Evolutionary conservation across 345 rosid species (phyloP).

Genomic region (Boechera stricta): DNA sequence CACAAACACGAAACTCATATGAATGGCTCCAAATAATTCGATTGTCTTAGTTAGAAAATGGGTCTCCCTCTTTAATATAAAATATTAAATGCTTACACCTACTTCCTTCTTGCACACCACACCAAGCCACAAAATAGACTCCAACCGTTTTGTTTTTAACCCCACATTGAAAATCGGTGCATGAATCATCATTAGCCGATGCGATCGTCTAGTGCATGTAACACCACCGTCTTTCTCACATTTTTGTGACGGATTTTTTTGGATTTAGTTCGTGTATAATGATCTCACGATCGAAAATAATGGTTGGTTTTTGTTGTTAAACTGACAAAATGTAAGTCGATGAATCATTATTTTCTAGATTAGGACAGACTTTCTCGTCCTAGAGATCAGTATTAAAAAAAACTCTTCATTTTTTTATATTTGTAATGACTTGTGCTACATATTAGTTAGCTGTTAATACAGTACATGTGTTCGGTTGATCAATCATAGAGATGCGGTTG

Average conservation of each 20-base stretch:
- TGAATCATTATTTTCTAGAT: no score
- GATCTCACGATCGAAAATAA: no score
- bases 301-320: no score
- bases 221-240: slow-evolving; percentile 12
- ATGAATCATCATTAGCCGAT: slow-evolving; percentile 22
- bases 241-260: not conserved
- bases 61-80: slow-evolving; percentile 36
- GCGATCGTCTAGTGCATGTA: not conserved
- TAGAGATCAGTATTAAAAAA: no score
- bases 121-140: slow-evolving; percentile 37
- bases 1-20: slow-evolving; percentile 44
- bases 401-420: no score
- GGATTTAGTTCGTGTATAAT: no score
- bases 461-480: no score
- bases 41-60: slow-evolving; percentile 19
- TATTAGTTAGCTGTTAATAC: no score
- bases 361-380: no score
- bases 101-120: slow-evolving; percentile 38
- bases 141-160: slow-evolving; percentile 17
- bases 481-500: no score
- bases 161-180: not conserved
- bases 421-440: no score
- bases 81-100: slow-evolving; percentile 33
- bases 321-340: no score
- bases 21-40: slow-evolving; percentile 46